Conservation (phyloP, 768 basidiomycete species). For the Mycena floridula region DNA sequence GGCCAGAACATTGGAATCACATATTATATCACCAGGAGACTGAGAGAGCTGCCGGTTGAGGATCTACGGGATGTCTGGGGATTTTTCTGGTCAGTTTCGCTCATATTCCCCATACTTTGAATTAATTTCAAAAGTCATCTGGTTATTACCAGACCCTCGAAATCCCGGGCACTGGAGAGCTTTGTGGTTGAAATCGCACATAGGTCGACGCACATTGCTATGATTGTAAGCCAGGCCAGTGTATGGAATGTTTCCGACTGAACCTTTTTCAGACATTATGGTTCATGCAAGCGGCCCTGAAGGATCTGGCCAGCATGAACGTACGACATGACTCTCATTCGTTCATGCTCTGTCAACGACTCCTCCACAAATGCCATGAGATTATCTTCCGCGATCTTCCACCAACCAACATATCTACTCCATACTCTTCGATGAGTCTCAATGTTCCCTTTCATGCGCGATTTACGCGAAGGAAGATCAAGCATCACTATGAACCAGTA, state of each 20-base stretch:
- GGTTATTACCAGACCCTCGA: slow-evolving; percentile 86
- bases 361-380: slow-evolving; percentile 87
- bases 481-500: slow-evolving; percentile 64
- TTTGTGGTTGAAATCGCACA: slow-evolving; percentile 88
- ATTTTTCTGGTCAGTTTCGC: slow-evolving; percentile 61
- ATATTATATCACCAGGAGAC: slow-evolving; percentile 78
- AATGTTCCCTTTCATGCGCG: slow-evolving; percentile 36
- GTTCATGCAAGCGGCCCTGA: slow-evolving; percentile 96
- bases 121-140: slow-evolving; percentile 90
- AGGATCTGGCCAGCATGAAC: slow-evolving; percentile 55
- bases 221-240: slow-evolving; percentile 85
- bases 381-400: slow-evolving; percentile 92
- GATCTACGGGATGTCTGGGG: slow-evolving; percentile 86
- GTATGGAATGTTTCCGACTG: slow-evolving; percentile 10
- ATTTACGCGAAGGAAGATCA: slow-evolving; percentile 58
- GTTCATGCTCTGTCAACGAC: slow-evolving; percentile 87
- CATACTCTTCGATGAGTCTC: slow-evolving; percentile 57
- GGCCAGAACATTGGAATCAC: slow-evolving; percentile 88
- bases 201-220: slow-evolving; percentile 90
- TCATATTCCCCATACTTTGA: slow-evolving; percentile 8
- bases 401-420: slow-evolving; percentile 45
- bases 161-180: slow-evolving; percentile 87
- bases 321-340: slow-evolving; percentile 59
- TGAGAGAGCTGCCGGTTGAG: slow-evolving; percentile 57
- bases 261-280: slow-evolving; percentile 63